phyloP scores from a whole-genome alignment of 352 stramenopile genomes.

The Pilasporangium apinafurcum region DNA sequence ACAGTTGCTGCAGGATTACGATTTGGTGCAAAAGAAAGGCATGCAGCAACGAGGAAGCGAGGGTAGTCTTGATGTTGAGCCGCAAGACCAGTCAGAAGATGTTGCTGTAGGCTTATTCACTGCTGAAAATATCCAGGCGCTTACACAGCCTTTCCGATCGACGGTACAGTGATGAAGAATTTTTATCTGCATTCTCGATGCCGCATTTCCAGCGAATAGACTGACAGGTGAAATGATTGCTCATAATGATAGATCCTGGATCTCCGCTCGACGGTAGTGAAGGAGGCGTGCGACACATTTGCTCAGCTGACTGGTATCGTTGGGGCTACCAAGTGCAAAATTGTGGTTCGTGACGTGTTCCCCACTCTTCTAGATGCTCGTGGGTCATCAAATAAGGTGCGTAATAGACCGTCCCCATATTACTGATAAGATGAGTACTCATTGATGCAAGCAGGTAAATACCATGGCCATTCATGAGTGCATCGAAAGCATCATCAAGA shows the following conservation, averaged over 20 bases:
- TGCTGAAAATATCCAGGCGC: conserved; percentile 40
- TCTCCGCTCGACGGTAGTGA: conserved; percentile 54
- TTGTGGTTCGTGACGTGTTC: conserved; percentile 54
- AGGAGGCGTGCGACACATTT: conserved; percentile 51
- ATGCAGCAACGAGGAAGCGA: conserved; percentile 1
- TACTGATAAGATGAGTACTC: neutral
- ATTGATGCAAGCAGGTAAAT: no score
- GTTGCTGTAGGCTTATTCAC: conserved; percentile 33
- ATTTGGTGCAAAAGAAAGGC: conserved; percentile 1
- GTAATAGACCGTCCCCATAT: neutral
- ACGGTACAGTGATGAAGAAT: conserved; percentile 15
- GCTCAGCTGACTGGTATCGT: conserved; percentile 25
- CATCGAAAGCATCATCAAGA: conserved; percentile 39
- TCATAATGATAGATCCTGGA: conserved; percentile 21
- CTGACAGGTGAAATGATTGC: no score
- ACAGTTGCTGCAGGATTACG: conserved; percentile 17
- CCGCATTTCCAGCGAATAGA: no score
- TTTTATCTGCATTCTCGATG: no score
- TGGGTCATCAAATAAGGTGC: conserved; percentile 49
- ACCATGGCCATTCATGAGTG: conserved; percentile 40
- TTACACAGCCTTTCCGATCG: conserved; percentile 51
- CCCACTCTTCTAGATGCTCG: conserved; percentile 48
- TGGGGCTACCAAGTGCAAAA: conserved; percentile 32
- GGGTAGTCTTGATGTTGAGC: neutral
- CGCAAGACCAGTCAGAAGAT: conserved; percentile 5